Evolutionary conservation across 2,329 filamentous ascomycete genomes (phyloP), one percentile per base, ranked within the genome.

Genomic region (Hymenoscyphus albidus): DNA sequence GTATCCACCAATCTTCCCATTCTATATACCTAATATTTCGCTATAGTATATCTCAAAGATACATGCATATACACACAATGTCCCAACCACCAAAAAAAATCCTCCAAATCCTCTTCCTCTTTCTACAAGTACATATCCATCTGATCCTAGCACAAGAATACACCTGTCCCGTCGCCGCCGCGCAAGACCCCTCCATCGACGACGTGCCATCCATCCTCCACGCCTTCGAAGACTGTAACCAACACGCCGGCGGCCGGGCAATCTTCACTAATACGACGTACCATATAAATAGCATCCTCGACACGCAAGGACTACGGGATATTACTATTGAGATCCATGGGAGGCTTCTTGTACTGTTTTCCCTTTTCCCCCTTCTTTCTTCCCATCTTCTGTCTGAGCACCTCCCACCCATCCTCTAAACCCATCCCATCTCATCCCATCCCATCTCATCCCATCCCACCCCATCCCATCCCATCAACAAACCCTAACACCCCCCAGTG

Each of bases 311-410:
- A 35, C 73, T 83, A 1, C 64, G 76, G 0, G 75, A 83, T 67
- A 75, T 77, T 10, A 76, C 79, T 1, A 74, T 83, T 22, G 79
- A 83, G 66, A 80, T 86, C 58, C 79, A 80, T 65, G 86, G 85
- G n/a, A 81, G 80, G 13, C 79, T 89, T n/a, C 18, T 68, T 1
- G 64, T 64, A 22, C 22, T 22, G 22, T 22, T 22, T 22, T 22
- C 22, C 13, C 12, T 12, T 10, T 9, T 4, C 16, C 40, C 40
- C 12, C 4, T 16, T 42, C 40, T 16, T n/a, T 48, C 6, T 18
- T 48, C 13, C 16, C 3, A 35, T 58, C 31, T 22, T 22, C 1
- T 79, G 77, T 70, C 51, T 56, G 22, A 56, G 10, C 1, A 27
- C 6, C 51, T 32, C 14, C 16, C 22, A 22, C 22, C 22, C 22